Evolutionary conservation across 2,329 filamentous ascomycete species (phyloP).

Genomic region (Calonectria pseudoreteaudii): DNA sequence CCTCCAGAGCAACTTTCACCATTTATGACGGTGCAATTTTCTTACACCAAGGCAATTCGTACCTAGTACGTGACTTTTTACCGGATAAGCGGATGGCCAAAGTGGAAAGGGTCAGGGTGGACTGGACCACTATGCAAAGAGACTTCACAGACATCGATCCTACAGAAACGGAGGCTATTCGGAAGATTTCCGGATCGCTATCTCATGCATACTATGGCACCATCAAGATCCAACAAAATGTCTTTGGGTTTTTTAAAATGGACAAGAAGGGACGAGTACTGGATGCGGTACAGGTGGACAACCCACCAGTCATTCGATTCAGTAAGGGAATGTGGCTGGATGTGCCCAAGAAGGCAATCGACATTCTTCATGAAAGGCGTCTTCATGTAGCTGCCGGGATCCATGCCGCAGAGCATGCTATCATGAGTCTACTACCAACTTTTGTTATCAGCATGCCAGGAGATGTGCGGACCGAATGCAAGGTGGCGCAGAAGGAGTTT

Average conservation of each 20-base stretch:
- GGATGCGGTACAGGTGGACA: conserved; percentile 93
- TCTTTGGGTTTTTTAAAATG: conserved; percentile 98
- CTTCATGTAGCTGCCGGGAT: conserved; percentile 91
- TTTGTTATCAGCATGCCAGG: conserved; percentile 91
- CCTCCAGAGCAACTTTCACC: conserved; percentile 93
- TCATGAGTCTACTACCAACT: conserved; percentile 88
- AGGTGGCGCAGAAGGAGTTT: conserved; percentile 89
- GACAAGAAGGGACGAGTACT: conserved; percentile 87
- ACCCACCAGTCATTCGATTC: conserved; percentile 86
- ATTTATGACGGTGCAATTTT: conserved; percentile 98
- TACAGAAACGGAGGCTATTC: conserved; percentile 89
- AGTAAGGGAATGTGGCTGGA: conserved; percentile 97
- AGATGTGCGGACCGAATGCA: conserved; percentile 95
- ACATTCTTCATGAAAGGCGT: conserved; percentile 78
- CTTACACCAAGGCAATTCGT: conserved; percentile 93
- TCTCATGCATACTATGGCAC: conserved; percentile 85
- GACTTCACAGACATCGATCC: conserved; percentile 96
- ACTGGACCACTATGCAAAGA: conserved; percentile 94
- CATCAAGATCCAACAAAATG: conserved; percentile 87
- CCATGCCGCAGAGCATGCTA: conserved; percentile 92
- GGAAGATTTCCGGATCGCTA: conserved; percentile 71
- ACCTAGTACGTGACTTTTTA: conserved; percentile 89
- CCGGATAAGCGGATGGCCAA: conserved; percentile 85
- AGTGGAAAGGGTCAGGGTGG: conserved; percentile 89
- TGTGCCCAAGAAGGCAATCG: conserved; percentile 81